These are phyloP conservation scores for Neurospora tetraspora DNA, from an alignment of 495 filamentous ascomycete genomes.

Conservation along the genomic window DNA sequence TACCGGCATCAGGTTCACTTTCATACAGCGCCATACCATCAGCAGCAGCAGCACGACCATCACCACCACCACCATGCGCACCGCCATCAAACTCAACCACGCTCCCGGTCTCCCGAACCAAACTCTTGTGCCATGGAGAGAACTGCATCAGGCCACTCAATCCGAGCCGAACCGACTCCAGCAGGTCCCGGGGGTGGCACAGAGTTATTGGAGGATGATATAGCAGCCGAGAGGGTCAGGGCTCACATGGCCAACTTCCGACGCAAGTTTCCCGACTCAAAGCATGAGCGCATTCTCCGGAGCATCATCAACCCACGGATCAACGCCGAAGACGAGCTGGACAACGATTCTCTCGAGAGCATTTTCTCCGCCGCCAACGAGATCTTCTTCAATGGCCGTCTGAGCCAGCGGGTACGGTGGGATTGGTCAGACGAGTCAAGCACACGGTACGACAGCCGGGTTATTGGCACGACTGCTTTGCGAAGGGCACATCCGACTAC, in stretches of 20 bases:
- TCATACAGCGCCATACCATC: not conserved
- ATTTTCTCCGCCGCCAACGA: slow-evolving; percentile 44
- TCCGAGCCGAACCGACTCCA: slow-evolving; percentile 17
- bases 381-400: slow-evolving; percentile 42
- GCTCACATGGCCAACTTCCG: slow-evolving; percentile 30
- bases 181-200: slow-evolving; percentile 11
- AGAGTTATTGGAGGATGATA: slow-evolving; percentile 26
- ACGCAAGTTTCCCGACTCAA: slow-evolving; percentile 33
- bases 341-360: slow-evolving; percentile 36
- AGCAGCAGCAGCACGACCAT: not conserved
- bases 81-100: slow-evolving; percentile 1
- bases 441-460: slow-evolving; percentile 25
- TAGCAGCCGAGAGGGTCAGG: slow-evolving; percentile 30
- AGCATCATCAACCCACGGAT: slow-evolving; percentile 38
- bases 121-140: slow-evolving; percentile 16
- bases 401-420: slow-evolving; percentile 42
- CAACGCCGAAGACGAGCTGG: slow-evolving; percentile 31
- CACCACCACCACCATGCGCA: not conserved
- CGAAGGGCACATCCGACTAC: slow-evolving; percentile 24
- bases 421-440: slow-evolving; percentile 34
- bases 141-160: slow-evolving; percentile 25
- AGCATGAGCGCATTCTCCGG: slow-evolving; percentile 38
- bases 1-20: not conserved
- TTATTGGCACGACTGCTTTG: slow-evolving; percentile 46
- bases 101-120: slow-evolving; percentile 2